Evolutionary conservation across 768 basidiomycete genomes (phyloP), one percentile per base, ranked within the genome.

Genomic region (Mycena leptocephala): DNA sequence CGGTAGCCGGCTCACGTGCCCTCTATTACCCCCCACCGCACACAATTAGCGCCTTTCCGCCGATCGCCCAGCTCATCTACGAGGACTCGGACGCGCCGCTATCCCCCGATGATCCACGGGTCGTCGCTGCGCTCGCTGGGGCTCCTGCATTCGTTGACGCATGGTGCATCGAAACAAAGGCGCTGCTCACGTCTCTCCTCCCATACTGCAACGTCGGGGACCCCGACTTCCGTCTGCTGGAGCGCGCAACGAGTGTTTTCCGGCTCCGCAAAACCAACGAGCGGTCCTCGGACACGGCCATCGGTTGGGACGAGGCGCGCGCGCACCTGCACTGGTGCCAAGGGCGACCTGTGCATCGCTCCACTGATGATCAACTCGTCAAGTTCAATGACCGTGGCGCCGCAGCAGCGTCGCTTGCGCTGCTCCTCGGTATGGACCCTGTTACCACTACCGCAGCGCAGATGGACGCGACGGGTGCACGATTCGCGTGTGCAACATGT

Each of bases 221-320:
- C 13, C 16, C 28, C 13, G 20, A 18, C 7, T 6, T 35, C 16
- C 22, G 18, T 16, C 22, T n/a, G 20, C 64, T 73, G 37, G 35
- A 73, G 10, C 48, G 51, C 22, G 43, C 56, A n/a, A 66, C 53
- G 16, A 73, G 72, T 28, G 64, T 73, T 13, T 67, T 73, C 53
- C 37, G 35, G 7, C 14, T 67, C 14, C 51, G 20, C 1, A 28
- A 13, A 24, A 41, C 8, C 39, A 11, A 18, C 22, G 14, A 5
- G 9, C 1, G 18, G 1, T 9, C 4, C 6, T 30, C 8, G 51
- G 26, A 41, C 16, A 24, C 46, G 3, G 63, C 26, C 13, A 65
- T 73, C 9, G 72, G 72, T 11, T 73, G 72, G 72, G 53, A 67
- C 3, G 61, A 64, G 16, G 70, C 70, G 33, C 61, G 70, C 43